These are phyloP conservation scores for Cryptococcus wingfieldii DNA, from an alignment of 1,284 basidiomycete genomes.

Conservation along the genomic window DNA sequence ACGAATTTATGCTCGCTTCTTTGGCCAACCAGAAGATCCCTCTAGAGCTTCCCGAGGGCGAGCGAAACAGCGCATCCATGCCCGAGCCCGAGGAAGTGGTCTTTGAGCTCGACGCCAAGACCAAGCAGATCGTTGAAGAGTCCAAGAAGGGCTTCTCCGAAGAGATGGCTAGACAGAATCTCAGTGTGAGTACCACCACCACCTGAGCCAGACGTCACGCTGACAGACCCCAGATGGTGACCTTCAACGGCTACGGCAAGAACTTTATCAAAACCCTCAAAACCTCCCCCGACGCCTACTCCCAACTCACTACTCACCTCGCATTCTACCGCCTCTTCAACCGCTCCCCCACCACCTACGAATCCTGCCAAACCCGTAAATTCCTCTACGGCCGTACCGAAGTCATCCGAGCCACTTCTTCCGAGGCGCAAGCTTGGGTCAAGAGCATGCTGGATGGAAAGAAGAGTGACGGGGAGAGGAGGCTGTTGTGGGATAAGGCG, in stretches of 20 bases:
- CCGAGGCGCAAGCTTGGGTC: constrained; percentile 79
- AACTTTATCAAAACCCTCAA: constrained; percentile 81
- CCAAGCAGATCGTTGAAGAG: constrained; percentile 49
- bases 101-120: constrained; percentile 64
- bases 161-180: constrained; percentile 73
- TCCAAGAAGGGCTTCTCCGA: constrained; percentile 68
- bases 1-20: constrained; percentile 84
- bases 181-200: constrained; percentile 57
- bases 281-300: constrained; percentile 90
- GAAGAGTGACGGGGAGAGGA: constrained; percentile 59
- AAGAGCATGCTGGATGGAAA: constrained; percentile 72
- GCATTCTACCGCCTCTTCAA: constrained; percentile 84
- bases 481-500: constrained; percentile 70
- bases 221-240: constrained; percentile 57
- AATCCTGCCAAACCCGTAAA: constrained; percentile 90
- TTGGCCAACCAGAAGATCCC: constrained; percentile 76
- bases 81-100: constrained; percentile 63
- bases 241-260: constrained; percentile 92
- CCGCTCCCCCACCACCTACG: constrained; percentile 81
- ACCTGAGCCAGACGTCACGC: neutral
- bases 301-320: constrained; percentile 90
- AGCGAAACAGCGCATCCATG: constrained; percentile 49
- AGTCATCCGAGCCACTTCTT: constrained; percentile 81
- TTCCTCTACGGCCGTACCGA: constrained; percentile 90
- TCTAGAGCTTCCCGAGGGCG: constrained; percentile 50